Base-by-base conservation (phyloP, 176 grass and related monocot species). In the Avena insularis region DNA sequence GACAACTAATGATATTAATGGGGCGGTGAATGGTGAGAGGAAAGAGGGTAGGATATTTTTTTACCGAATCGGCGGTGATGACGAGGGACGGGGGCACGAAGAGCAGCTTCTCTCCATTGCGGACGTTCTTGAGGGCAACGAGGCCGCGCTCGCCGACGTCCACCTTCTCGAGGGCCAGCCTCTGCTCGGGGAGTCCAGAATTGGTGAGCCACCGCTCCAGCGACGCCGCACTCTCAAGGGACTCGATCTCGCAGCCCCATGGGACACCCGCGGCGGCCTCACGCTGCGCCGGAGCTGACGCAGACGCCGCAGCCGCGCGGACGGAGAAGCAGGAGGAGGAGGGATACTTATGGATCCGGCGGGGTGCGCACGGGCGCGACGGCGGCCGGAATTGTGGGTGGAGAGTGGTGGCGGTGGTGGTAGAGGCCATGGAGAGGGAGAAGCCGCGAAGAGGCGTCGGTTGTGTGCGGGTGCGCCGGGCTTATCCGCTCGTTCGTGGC, bases 231-330 rank as follows among this genome's bases (percentile, higher is more conserved):
- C 89, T 99, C 88, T 99, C 94, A 9, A 91, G 85, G 57, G 97
- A 94, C 80, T 99, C 94, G 85, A 93, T 96, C 85, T 96, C 97
- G 78, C 97, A 94, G 27, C 97, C 97, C 97, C 97, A 99, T 1
- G 87, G 90, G 79, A 96, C 85, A 9, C 53, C 77, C 12, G 36
- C 19, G 62, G 36, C 62, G 56, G 47, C 79, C 76, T 86, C 90
- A 19, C 35, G 79, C 43, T 80, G 87, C 49, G 13, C 78, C 38
- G 85, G 81, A n/a, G 49, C 78, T 45, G 87, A 78, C 29, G 89
- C 61, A 15, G 88, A 86, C n/a, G 79, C 63, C 36, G 83, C 89
- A 13, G 56, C 43, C 29, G 88, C 75, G 71, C 54, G 78, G 46
- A 50, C 59, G 64, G 21, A 6, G 77, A 81, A 13, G 49, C 82